A percentile compares a stretch with the other conserved stretches of the same genome.
Evolutionary conservation across 2,329 filamentous ascomycete species (phyloP).

Genomic region (Fulvia fulva): DNA sequence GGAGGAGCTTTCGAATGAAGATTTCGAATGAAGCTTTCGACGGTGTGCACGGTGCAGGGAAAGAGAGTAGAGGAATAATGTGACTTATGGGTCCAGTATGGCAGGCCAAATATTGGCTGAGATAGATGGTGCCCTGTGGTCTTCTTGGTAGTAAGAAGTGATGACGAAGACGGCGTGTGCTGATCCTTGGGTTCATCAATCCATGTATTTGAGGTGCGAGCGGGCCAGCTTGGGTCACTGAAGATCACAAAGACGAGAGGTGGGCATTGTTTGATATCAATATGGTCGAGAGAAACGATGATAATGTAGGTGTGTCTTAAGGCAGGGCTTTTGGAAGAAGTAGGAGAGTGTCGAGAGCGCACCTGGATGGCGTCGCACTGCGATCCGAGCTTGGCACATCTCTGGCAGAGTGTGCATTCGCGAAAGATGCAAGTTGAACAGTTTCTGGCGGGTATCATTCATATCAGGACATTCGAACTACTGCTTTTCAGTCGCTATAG

Average conservation of each 20-base stretch:
- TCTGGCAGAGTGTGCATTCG: background rate
- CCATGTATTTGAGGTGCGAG: too few species aligned
- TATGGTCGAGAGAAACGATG: background rate
- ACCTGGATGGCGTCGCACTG: background rate
- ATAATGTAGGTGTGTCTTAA: background rate
- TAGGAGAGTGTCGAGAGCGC: too few species aligned
- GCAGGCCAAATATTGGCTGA: too few species aligned
- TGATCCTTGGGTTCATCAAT: too few species aligned
- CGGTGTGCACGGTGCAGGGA: background rate
- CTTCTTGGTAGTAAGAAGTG: too few species aligned
- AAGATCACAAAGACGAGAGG: too few species aligned
- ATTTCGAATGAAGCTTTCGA: background rate
- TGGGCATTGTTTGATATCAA: too few species aligned
- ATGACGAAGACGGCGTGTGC: too few species aligned
- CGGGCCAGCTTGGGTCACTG: too few species aligned
- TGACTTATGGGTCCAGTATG: too few species aligned
- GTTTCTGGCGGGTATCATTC: slow-evolving; percentile 1
- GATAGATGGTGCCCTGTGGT: too few species aligned
- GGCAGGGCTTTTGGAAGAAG: background rate
- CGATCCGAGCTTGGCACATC: background rate
- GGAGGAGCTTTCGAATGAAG: background rate
- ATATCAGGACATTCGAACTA: slow-evolving; percentile 1
- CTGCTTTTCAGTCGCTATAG: slow-evolving; percentile 3
- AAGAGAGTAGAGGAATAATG: background rate
- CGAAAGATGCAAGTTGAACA: background rate